These are phyloP conservation scores for Saccharomycopsis malanga DNA, from an alignment of 805 yeast species.

Conservation along the genomic window DNA sequence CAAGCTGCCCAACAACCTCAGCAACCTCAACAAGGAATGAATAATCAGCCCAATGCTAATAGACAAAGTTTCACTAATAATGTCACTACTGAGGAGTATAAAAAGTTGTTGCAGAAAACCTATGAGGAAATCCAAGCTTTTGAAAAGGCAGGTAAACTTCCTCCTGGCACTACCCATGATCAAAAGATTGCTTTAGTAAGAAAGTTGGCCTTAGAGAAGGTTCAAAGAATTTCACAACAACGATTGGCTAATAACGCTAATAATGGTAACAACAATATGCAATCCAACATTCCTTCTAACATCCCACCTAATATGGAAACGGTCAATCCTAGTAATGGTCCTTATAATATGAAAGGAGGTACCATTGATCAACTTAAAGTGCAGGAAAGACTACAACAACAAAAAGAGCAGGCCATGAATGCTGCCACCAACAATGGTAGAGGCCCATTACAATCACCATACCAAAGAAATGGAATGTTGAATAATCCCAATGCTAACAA, in stretches of 20 bases:
- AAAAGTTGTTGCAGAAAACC: slow-evolving; percentile 3
- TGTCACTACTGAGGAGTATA: slow-evolving; percentile 5
- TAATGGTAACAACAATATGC: not conserved
- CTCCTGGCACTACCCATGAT: slow-evolving; percentile 5
- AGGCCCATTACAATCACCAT: not conserved
- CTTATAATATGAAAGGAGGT: slow-evolving; percentile 1
- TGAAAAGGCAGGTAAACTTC: slow-evolving; percentile 6
- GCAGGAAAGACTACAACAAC: slow-evolving; percentile 18
- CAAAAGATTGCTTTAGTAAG: slow-evolving; percentile 11
- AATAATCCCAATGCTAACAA: slow-evolving; percentile 2
- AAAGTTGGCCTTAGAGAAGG: slow-evolving; percentile 6
- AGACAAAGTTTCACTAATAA: not conserved
- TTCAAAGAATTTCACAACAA: slow-evolving; percentile 9
- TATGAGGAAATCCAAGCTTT: slow-evolving; percentile 10
- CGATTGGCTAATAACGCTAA: not conserved
- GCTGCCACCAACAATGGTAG: not conserved
- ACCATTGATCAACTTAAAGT: slow-evolving; percentile 20
- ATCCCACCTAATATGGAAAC: slow-evolving; percentile 5
- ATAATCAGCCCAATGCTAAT: not conserved
- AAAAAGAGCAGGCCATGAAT: slow-evolving; percentile 10
- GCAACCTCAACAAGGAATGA: slow-evolving; percentile 3
- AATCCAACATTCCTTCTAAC: not conserved
- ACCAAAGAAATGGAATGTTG: not conserved
- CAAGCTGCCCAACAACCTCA: slow-evolving; percentile 6
- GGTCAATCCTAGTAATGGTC: slow-evolving; percentile 13